These are phyloP conservation scores for Coelastrella sp. DNA, from an alignment of 139 green algal species.

Conservation along the genomic window DNA sequence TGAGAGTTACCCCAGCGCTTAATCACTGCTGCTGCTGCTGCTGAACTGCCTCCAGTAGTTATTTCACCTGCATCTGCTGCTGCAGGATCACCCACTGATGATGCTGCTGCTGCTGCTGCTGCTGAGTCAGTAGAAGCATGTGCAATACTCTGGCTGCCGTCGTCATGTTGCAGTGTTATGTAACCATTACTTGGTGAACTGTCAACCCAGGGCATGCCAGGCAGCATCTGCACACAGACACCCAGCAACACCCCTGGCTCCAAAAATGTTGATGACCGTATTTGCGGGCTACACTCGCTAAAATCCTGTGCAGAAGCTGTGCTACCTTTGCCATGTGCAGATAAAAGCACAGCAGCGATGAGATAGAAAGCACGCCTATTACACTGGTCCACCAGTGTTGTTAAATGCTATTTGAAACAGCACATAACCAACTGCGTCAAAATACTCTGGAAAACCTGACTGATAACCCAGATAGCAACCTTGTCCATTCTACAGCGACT, in stretches of 20 bases:
- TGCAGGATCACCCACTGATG: not conserved
- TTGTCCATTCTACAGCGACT: too few relatives aligned
- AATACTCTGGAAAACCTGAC: too few relatives aligned
- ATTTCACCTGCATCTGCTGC: not conserved
- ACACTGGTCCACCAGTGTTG: too few relatives aligned
- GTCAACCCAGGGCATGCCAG: slow-evolving; percentile 76
- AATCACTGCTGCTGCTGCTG: slow-evolving; percentile 4
- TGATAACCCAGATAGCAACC: too few relatives aligned
- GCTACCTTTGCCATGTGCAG: too few relatives aligned
- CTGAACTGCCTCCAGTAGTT: not conserved
- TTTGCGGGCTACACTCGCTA: too few relatives aligned
- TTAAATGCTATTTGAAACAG: too few relatives aligned
- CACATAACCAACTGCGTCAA: too few relatives aligned
- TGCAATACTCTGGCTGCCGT: not conserved
- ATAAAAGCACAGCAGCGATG: too few relatives aligned
- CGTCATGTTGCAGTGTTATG: not conserved
- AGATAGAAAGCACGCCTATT: too few relatives aligned
- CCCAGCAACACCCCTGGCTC: not conserved
- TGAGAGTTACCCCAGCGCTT: slow-evolving; percentile 67
- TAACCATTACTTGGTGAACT: slow-evolving; percentile 67
- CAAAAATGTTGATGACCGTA: not conserved
- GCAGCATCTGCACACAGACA: slow-evolving; percentile 54
- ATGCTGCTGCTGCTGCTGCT: not conserved
- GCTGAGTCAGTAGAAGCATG: too few relatives aligned
- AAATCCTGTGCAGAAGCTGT: too few relatives aligned